Conservation (phyloP, 1,284 basidiomycete genomes). For the Phaffia rhodozyma region DNA sequence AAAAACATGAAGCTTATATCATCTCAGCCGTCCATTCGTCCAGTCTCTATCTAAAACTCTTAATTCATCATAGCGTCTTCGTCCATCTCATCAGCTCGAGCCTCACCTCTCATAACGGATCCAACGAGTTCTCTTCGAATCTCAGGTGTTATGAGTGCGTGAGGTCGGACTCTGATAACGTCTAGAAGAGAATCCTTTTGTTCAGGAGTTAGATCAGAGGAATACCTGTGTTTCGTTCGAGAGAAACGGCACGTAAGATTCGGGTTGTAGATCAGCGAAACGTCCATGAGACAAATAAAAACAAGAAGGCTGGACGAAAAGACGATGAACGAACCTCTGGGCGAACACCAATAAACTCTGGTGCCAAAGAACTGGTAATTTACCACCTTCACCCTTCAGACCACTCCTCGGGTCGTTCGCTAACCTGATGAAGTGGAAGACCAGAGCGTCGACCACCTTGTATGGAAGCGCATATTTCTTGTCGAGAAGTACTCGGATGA, state of each 20-base stretch:
- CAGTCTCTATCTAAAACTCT: not conserved
- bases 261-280: not conserved
- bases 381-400: constrained; percentile 44
- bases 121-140: constrained; percentile 65
- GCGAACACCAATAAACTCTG: constrained; percentile 90
- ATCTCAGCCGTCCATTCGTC: not conserved
- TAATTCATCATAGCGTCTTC: not conserved
- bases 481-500: constrained; percentile 92
- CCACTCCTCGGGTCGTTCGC: constrained; percentile 42
- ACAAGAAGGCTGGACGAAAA: not conserved
- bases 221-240: constrained; percentile 52
- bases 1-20: too few species aligned
- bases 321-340: constrained; percentile 54
- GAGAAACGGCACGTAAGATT: not conserved
- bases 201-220: constrained; percentile 89
- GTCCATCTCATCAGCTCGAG: constrained; percentile 30
- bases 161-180: constrained; percentile 73
- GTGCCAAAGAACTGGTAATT: constrained; percentile 94
- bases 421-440: constrained; percentile 87
- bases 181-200: constrained; percentile 97
- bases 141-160: constrained; percentile 80
- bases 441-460: constrained; percentile 93
- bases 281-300: not conserved
- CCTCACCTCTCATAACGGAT: constrained; percentile 40
- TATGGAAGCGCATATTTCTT: constrained; percentile 98